phyloP scores from a whole-genome alignment of 768 basidiomycete genomes.

The Favolaschia claudopus region DNA sequence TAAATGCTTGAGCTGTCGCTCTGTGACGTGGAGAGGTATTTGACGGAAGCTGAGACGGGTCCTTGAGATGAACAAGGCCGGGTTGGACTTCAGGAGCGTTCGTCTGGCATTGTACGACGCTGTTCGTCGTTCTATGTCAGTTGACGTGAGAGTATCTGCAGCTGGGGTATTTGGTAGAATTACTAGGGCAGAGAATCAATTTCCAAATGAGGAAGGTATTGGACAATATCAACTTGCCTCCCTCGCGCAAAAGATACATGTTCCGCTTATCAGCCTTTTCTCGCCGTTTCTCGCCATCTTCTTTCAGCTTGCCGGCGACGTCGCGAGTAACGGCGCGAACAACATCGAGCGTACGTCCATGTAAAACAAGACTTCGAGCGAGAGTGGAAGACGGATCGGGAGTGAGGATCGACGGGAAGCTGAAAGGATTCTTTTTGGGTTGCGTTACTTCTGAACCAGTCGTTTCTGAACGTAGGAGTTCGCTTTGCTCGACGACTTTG shows the following conservation, averaged over 20 bases:
- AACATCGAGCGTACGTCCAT: slow-evolving; percentile 93
- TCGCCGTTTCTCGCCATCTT: slow-evolving; percentile 83
- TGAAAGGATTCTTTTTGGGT: slow-evolving; percentile 86
- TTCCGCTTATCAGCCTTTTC: slow-evolving; percentile 96
- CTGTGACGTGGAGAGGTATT: slow-evolving; percentile 88
- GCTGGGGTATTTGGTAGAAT: slow-evolving; percentile 89
- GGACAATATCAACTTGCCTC: slow-evolving; percentile 63
- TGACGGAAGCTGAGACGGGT: slow-evolving; percentile 95
- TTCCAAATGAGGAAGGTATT: slow-evolving; percentile 1
- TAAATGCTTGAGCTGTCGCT: slow-evolving; percentile 88
- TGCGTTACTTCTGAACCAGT: slow-evolving; percentile 52
- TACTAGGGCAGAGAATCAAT: slow-evolving; percentile 61
- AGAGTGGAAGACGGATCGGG: slow-evolving; percentile 90
- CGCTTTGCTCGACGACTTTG: slow-evolving; percentile 82
- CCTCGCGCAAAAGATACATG: slow-evolving; percentile 94
- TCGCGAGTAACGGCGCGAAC: slow-evolving; percentile 91
- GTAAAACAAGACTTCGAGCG: slow-evolving; percentile 84
- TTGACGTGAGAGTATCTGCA: slow-evolving; percentile 69
- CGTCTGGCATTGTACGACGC: slow-evolving; percentile 87
- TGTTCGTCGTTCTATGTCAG: slow-evolving; percentile 87
- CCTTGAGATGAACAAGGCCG: slow-evolving; percentile 92
- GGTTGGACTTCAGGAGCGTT: slow-evolving; percentile 86
- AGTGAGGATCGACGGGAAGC: slow-evolving; percentile 87
- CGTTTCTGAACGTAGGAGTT: slow-evolving; percentile 71
- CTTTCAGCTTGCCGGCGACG: slow-evolving; percentile 86